A percentile compares a stretch with the other conserved stretches of the same genome.
Evolutionary conservation across 257 asterid species (phyloP).

Genomic region (Nicotiana undulata): DNA sequence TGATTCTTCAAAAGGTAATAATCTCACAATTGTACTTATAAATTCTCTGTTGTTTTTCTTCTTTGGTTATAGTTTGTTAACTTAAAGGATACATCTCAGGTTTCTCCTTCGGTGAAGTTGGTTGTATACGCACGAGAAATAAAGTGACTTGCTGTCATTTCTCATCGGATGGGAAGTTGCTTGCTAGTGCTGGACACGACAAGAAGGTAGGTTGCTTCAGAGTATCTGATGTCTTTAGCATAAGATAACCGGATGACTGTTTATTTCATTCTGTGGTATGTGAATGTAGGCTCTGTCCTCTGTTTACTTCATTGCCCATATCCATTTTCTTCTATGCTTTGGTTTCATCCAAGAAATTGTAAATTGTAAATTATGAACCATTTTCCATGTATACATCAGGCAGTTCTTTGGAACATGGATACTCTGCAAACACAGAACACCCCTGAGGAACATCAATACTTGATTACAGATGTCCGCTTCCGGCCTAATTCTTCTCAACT

Average conservation of each 20-base stretch:
- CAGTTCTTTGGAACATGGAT: constrained; percentile 21
- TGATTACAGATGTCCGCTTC: constrained; percentile 22
- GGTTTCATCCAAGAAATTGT: neutral
- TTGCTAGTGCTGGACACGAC: constrained; percentile 83
- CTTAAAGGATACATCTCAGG: constrained; percentile 3
- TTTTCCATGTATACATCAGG: neutral
- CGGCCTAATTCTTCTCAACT: constrained; percentile 18
- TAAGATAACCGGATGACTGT: neutral
- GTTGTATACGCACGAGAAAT: constrained; percentile 65
- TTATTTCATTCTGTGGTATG: neutral
- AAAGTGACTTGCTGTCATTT: constrained; percentile 78
- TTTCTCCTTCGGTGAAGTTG: constrained; percentile 57
- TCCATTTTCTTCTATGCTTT: neutral
- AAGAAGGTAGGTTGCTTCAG: constrained; percentile 39
- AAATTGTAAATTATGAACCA: neutral
- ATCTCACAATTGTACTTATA: neutral
- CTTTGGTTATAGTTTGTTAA: neutral
- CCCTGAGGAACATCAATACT: constrained; percentile 18
- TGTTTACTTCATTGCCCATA: neutral
- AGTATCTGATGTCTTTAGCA: neutral
- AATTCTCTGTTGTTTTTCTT: neutral
- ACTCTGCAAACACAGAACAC: constrained; percentile 16
- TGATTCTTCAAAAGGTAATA: constrained; percentile 12
- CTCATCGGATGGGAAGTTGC: constrained; percentile 74
- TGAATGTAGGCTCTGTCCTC: neutral